These are phyloP conservation scores for Coemansia sp. DNA, from an alignment of 192 early-diverging fungal genomes.

Conservation along the genomic window DNA sequence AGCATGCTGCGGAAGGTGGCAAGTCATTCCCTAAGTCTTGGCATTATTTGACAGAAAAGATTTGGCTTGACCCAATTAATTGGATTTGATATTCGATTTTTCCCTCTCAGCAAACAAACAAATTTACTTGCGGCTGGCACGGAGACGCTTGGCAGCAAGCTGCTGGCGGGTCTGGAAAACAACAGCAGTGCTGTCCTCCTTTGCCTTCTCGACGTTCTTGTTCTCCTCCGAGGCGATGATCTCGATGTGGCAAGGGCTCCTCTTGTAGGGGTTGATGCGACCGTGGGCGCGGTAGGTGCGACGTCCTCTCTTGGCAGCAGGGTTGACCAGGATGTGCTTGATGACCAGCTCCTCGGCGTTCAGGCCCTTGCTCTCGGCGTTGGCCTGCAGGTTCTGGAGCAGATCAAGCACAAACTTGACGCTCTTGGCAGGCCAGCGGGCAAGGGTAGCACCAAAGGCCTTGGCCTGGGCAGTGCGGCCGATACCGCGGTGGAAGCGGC, in stretches of 20 bases:
- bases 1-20: background rate
- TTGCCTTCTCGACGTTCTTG: slow-evolving; percentile 78
- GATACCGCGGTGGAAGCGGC: slow-evolving; percentile 94
- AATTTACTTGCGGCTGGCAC: slow-evolving; percentile 44
- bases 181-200: slow-evolving; percentile 51
- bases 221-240: slow-evolving; percentile 89
- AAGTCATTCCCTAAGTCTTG: background rate
- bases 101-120: background rate
- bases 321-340: slow-evolving; percentile 98
- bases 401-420: slow-evolving; percentile 90
- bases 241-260: slow-evolving; percentile 95
- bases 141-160: slow-evolving; percentile 51
- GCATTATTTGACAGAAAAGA: background rate
- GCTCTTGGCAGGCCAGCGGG: slow-evolving; percentile 98
- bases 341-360: slow-evolving; percentile 84
- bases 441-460: slow-evolving; percentile 79
- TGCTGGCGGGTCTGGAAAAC: slow-evolving; percentile 53
- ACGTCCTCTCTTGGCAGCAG: slow-evolving; percentile 95
- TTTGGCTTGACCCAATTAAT: background rate
- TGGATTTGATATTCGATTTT: background rate
- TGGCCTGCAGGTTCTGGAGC: slow-evolving; percentile 96
- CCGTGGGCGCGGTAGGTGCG: slow-evolving; percentile 99
- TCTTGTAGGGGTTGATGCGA: slow-evolving; percentile 94
- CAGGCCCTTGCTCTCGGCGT: slow-evolving; percentile 95
- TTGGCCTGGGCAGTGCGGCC: slow-evolving; percentile 98